Evolutionary conservation across 371 early-diverging fungal genomes (phyloP).

Genomic region (Mucor piriformis): DNA sequence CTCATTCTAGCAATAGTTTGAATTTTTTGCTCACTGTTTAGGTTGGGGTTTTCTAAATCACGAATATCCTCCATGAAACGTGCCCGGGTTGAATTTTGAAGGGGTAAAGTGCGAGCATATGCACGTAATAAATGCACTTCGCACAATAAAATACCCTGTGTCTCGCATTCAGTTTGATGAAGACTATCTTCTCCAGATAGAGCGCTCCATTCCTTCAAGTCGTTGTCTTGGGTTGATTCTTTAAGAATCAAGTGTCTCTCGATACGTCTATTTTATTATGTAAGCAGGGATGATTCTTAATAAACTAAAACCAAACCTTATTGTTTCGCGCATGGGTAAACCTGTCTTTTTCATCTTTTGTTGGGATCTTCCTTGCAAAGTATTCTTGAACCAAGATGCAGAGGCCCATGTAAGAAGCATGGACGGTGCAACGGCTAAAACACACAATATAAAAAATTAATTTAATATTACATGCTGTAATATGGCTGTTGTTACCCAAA

Average conservation of each 20-base stretch:
- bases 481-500: conserved; percentile 43
- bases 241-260: conserved; percentile 48
- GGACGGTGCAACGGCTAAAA: conserved; percentile 67
- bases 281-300: not conserved
- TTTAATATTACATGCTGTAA: not conserved
- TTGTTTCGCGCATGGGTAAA: conserved; percentile 40
- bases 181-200: not conserved
- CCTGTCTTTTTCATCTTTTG: conserved; percentile 35
- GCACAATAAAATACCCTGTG: conserved; percentile 74
- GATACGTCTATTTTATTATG: conserved; percentile 37
- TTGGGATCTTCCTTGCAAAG: conserved; percentile 37
- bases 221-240: conserved; percentile 9
- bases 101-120: conserved; percentile 54
- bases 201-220: conserved; percentile 21
- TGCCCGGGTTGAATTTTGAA: conserved; percentile 55
- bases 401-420: conserved; percentile 62
- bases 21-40: conserved; percentile 63
- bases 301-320: conserved; percentile 29
- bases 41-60: conserved; percentile 67
- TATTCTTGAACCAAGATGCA: conserved; percentile 50
- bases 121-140: conserved; percentile 67
- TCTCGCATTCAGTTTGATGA: conserved; percentile 54
- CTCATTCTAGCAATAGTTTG: conserved; percentile 68
- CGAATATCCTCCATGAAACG: conserved; percentile 73
- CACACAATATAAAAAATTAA: not conserved